phyloP scores from a whole-genome alignment of 2,329 filamentous ascomycete genomes.

The Rasamsonia emersonii region DNA sequence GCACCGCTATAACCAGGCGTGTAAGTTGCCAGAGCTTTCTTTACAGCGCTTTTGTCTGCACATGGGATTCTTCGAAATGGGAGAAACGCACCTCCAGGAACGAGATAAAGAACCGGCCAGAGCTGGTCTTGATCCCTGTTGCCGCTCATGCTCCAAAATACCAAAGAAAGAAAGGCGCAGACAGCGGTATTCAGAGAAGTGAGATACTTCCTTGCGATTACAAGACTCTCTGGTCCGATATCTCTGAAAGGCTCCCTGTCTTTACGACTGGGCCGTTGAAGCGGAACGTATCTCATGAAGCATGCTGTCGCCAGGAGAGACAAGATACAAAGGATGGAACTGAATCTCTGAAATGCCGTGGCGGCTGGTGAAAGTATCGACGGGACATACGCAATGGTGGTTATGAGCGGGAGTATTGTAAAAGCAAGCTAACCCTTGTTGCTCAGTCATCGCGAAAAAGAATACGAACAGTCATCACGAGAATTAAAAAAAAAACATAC shows the following conservation, averaged over 20 bases:
- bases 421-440: slow-evolving; percentile 27
- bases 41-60: neutral
- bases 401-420: slow-evolving; percentile 27
- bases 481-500: slow-evolving; percentile 20
- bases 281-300: slow-evolving; percentile 24
- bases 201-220: slow-evolving; percentile 15
- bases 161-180: slow-evolving; percentile 22
- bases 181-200: slow-evolving; percentile 19
- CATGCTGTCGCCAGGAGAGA: slow-evolving; percentile 32
- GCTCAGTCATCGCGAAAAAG: no score
- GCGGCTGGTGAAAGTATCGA: slow-evolving; percentile 17
- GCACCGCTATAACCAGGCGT: slow-evolving; percentile 26
- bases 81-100: slow-evolving; percentile 29
- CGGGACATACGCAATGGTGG: slow-evolving; percentile 23
- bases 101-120: slow-evolving; percentile 22
- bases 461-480: no score
- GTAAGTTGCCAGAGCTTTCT: no score
- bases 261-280: slow-evolving; percentile 19
- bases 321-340: slow-evolving; percentile 23
- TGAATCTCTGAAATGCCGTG: slow-evolving; percentile 14
- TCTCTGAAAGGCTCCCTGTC: slow-evolving; percentile 19
- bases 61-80: neutral
- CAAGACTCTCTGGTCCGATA: slow-evolving; percentile 10
- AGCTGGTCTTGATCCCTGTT: slow-evolving; percentile 11
- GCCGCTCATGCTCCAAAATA: slow-evolving; percentile 15